Base-by-base conservation (phyloP, 768 basidiomycete genomes). In the Serendipita sp. region DNA sequence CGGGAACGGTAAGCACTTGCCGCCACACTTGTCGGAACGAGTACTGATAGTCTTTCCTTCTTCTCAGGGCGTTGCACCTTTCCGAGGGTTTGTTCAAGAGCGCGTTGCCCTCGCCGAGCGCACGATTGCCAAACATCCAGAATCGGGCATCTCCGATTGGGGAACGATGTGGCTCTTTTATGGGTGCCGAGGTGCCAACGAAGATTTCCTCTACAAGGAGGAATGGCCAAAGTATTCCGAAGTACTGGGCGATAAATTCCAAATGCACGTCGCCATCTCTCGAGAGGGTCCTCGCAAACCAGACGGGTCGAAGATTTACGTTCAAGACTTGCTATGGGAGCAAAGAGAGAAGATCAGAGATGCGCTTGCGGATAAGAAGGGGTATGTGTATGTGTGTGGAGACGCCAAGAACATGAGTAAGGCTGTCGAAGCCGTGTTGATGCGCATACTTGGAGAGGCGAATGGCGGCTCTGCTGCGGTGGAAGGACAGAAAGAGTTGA, bases 81-180 rank as follows among this genome's bases (percentile, higher is more conserved):
- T 99, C 90, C 89, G 96, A 66, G 96, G 95, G 1, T 99, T 99
- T 74, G 82, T 98, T 6, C 96, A 99, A 75, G 96, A 99, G 73
- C 91, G 96, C 68, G 87, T 99, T 46, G 93, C 93, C 8, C 85
- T 98, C 36, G 96, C 94, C 11, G 88, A 90, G 66, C 91, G 92
- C 66, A 89, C 93, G 0, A 80, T 93, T 64, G 94, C 94, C 70
- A 97, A 97, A 81, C 94, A 94, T 70, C 95, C 95, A 5, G 81
- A 86, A 6, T 90, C 94, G 66, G 94, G 89, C 3, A 84, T 99
- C 66, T 82, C 83, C 11, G 94, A 97, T 73, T 99, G 96, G 96
- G 96, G 95, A 45, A 83, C 79, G 55, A 91, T 99, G 74, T 85
- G 86, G 45, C 82, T 99, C 55, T 99, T 93, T 79, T 98, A 97